A percentile compares a stretch with the other conserved stretches of the same genome.
These are phyloP conservation scores for Astrothelium subdiscretum DNA, from an alignment of 495 filamentous ascomycete genomes.

Conservation along the genomic window DNA sequence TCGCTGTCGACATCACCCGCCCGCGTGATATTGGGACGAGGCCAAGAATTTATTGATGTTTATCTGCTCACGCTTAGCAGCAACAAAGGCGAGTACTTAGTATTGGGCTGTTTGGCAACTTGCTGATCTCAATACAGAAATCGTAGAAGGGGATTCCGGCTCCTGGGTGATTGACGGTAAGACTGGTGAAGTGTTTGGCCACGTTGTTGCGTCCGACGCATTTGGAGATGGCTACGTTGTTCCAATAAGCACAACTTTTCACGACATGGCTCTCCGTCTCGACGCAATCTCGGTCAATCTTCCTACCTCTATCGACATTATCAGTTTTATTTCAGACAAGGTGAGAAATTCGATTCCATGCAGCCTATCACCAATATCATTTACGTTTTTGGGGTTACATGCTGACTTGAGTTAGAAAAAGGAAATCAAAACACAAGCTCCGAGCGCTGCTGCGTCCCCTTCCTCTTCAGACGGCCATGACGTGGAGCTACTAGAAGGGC, in stretches of 20 bases:
- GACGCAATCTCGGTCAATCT: not conserved
- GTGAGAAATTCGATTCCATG: not conserved
- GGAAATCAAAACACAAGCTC: not conserved
- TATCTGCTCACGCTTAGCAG: not conserved
- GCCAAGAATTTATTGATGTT: not conserved
- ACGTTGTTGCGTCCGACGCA: slow-evolving; percentile 19
- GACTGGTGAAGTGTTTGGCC: slow-evolving; percentile 17
- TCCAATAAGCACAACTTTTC: not conserved
- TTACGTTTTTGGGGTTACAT: not conserved
- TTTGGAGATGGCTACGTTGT: slow-evolving; percentile 19
- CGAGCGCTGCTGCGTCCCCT: not conserved
- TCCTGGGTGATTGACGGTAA: slow-evolving; percentile 15
- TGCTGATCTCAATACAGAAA: not conserved
- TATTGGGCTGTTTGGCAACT: not conserved
- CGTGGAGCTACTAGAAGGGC: not conserved
- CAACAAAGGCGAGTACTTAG: not conserved
- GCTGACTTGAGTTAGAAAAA: not conserved
- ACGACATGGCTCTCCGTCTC: not conserved
- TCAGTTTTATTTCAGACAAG: not conserved
- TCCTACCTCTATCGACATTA: not conserved
- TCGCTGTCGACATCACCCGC: not conserved
- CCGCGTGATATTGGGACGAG: not conserved
- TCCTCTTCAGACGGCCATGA: not conserved
- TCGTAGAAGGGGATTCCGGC: slow-evolving; percentile 15
- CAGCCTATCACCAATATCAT: not conserved